These are phyloP conservation scores for Tritrichomonas foetus DNA, from an alignment of 208 protist species.

Conservation along the genomic window DNA sequence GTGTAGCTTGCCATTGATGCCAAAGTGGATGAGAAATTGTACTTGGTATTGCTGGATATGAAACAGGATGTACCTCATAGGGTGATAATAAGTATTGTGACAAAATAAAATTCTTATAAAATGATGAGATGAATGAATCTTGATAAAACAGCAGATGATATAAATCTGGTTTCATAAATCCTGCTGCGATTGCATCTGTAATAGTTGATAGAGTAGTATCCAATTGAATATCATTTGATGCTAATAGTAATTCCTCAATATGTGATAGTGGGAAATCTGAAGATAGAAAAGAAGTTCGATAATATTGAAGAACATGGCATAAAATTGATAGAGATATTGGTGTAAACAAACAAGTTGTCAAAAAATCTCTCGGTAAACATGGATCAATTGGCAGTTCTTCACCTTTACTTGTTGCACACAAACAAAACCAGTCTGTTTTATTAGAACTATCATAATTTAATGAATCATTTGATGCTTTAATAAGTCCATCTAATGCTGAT, in stretches of 20 bases:
- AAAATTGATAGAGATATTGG: not conserved
- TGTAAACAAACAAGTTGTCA: slow-evolving; percentile 12
- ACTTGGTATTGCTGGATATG: not conserved
- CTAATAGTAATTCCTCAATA: not conserved
- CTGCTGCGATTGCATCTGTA: not conserved
- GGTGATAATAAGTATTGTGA: not conserved
- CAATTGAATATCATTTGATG: not conserved
- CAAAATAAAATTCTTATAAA: slow-evolving; percentile 28
- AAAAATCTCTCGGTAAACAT: not conserved
- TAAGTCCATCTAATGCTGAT: not conserved
- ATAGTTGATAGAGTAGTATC: not conserved
- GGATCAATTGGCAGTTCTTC: slow-evolving; percentile 3
- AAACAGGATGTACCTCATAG: not conserved
- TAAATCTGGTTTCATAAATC: not conserved
- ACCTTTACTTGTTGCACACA: not conserved
- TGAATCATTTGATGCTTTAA: not conserved
- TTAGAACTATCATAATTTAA: not conserved
- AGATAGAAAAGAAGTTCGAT: not conserved
- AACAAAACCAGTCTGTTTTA: not conserved
- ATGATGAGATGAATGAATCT: not conserved
- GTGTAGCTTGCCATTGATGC: not conserved
- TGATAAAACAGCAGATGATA: not conserved
- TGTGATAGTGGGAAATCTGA: not conserved
- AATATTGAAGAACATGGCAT: slow-evolving; percentile 31
- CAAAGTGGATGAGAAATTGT: not conserved